Evolutionary conservation across 1,139 yeast species (phyloP), one percentile per base, ranked within the genome.

Genomic region (Pichia sp.): DNA sequence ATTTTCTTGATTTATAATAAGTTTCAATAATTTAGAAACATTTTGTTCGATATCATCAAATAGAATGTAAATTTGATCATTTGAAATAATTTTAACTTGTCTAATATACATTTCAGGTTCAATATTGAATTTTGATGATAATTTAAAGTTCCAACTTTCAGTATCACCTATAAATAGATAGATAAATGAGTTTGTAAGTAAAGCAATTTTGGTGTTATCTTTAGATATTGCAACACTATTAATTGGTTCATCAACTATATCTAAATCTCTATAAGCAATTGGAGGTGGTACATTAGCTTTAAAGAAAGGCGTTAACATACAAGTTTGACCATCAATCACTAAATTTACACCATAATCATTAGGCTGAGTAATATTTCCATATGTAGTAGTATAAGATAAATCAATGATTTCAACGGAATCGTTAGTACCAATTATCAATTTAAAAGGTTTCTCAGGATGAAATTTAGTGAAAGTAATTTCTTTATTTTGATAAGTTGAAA

Each of bases 221-320:
- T 69, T 62, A 46, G 80, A 74, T 2, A 80, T 74, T 0, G 94
- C 81, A 41, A 76, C 72, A 54, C 82, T 86, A 20, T 70, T 62
- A 11, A 88, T 77, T 42, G 74, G 72, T 2, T 62, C 67, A 8
- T 66, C 67, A 10, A 79, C 63, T n/a, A n/a, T n/a, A 14, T 71
- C 72, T 36, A 83, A 61, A 38, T 79, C 84, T 47, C 95, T 71
- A 59, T 72, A 83, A 31, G 86, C 72, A 57, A 85, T 77, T 32
- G 99, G 99, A 1, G 99, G 99, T 3, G 99, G 99, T 5, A 88
- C 93, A 58, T 81, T 86, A 1, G 96, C 96, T 28, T 81, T 61
- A 1, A 83, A 71, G 31, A 93, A 67, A 0, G 98, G 97, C 0
- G 98, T 89, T 24, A 88, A 64, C 52, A 79, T 77, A 25, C 82